Conservation (phyloP, 805 yeast genomes). For the Saccharomyces kudriavzevii region DNA sequence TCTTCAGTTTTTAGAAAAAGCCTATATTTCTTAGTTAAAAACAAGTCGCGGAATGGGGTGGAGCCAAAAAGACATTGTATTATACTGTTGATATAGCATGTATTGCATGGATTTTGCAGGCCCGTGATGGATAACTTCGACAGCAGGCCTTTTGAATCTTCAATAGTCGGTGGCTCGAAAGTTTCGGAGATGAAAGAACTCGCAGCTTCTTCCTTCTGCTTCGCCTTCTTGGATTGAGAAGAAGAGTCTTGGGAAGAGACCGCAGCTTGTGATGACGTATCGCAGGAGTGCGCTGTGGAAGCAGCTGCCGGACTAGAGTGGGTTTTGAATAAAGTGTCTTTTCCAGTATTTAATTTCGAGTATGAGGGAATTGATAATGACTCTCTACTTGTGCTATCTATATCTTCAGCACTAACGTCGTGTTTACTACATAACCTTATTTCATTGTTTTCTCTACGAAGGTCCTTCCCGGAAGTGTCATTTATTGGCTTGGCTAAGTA, state of each 20-base stretch:
- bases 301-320: background rate
- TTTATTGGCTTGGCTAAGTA: background rate
- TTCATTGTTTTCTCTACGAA: background rate
- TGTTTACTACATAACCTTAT: background rate
- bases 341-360: background rate
- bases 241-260: background rate
- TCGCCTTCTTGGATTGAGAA: background rate
- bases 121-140: conserved; percentile 49
- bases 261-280: background rate
- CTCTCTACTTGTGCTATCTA: background rate
- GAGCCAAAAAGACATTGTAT: conserved; percentile 61
- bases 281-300: background rate
- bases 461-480: background rate
- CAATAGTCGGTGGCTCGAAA: conserved; percentile 26
- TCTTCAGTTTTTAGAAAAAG: conserved; percentile 33
- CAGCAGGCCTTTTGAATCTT: conserved; percentile 28
- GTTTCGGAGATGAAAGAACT: background rate
- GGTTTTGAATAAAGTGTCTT: background rate
- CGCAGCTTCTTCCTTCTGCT: background rate
- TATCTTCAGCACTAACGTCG: background rate
- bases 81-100: conserved; percentile 71
- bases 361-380: background rate
- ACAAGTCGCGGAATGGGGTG: conserved; percentile 41
- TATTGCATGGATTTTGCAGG: conserved; percentile 57
- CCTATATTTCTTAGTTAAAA: conserved; percentile 37